Evolutionary conservation across 768 basidiomycete genomes (phyloP).

Genomic region (Serpula lacrymans): DNA sequence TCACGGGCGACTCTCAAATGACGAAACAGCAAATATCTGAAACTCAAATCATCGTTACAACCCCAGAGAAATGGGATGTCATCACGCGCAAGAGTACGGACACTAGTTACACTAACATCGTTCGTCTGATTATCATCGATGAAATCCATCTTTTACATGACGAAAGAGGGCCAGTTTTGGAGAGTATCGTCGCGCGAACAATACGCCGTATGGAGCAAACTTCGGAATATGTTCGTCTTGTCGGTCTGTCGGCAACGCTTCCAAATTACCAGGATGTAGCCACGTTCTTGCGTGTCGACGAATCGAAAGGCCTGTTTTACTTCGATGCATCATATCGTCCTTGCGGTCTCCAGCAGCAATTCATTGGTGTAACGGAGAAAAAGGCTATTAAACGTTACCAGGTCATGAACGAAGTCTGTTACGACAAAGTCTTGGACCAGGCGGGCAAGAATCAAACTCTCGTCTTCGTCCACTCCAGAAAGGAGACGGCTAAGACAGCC

Average conservation of each 20-base stretch:
- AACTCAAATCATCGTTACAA: constrained; percentile 97
- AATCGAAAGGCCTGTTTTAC: constrained; percentile 90
- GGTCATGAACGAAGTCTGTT: constrained; percentile 98
- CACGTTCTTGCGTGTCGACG: constrained; percentile 92
- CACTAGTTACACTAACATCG: constrained; percentile 94
- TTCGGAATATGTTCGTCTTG: constrained; percentile 85
- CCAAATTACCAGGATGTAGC: constrained; percentile 99
- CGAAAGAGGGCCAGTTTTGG: constrained; percentile 95
- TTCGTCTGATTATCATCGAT: constrained; percentile 94
- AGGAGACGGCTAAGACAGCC: constrained; percentile 97
- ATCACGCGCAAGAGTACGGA: constrained; percentile 98
- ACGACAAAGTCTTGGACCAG: constrained; percentile 97
- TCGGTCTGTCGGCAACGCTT: constrained; percentile 95
- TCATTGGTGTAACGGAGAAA: constrained; percentile 97
- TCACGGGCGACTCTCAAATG: constrained; percentile 97
- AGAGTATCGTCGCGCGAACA: constrained; percentile 85
- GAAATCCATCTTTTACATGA: constrained; percentile 98
- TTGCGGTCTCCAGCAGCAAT: constrained; percentile 93
- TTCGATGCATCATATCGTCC: constrained; percentile 95
- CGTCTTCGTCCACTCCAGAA: constrained; percentile 97
- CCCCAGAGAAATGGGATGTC: constrained; percentile 99
- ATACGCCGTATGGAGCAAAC: constrained; percentile 95
- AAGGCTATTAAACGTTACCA: constrained; percentile 99
- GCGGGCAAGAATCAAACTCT: constrained; percentile 86
- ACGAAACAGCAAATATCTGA: constrained; percentile 96